Evolutionary conservation across 805 yeast species (phyloP).

Genomic region (Saccharomycodes ludwigii): DNA sequence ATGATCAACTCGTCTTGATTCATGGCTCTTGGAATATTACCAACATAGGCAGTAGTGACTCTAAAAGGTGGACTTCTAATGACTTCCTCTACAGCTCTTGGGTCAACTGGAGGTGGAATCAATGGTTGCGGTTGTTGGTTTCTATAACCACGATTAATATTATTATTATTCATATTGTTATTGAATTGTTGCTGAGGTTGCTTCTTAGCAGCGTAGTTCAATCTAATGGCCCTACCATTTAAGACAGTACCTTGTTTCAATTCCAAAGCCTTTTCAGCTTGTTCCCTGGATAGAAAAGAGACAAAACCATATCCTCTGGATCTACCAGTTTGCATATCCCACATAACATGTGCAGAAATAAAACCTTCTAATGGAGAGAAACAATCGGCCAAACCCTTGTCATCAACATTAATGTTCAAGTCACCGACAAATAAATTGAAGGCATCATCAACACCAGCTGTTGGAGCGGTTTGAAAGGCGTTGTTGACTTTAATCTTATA

Average conservation of each 20-base stretch:
- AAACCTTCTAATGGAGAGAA: conserved; percentile 48
- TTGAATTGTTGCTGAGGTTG: conserved; percentile 17
- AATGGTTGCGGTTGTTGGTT: conserved; percentile 16
- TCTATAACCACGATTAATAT: conserved; percentile 3
- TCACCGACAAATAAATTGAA: conserved; percentile 81
- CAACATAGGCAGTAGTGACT: conserved; percentile 69
- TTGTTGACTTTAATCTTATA: conserved; percentile 56
- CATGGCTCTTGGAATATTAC: conserved; percentile 70
- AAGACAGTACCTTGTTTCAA: conserved; percentile 64
- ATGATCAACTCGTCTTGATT: conserved; percentile 65
- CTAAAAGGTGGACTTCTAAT: conserved; percentile 58
- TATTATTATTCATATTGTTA: conserved; percentile 12
- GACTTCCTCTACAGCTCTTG: conserved; percentile 57
- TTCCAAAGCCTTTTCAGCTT: conserved; percentile 63
- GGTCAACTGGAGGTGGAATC: conserved; percentile 26
- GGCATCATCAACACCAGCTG: conserved; percentile 33
- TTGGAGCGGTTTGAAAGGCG: conserved; percentile 68
- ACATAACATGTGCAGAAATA: conserved; percentile 84
- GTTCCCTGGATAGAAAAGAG: conserved; percentile 50
- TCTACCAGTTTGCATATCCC: conserved; percentile 93
- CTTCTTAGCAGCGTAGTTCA: conserved; percentile 78
- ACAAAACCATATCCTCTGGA: conserved; percentile 90
- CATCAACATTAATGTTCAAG: conserved; percentile 69
- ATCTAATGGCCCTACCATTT: conserved; percentile 65
- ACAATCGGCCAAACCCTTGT: conserved; percentile 48